These are phyloP conservation scores for Zarea fungicola DNA, from an alignment of 2,329 filamentous ascomycete species.

Conservation along the genomic window DNA sequence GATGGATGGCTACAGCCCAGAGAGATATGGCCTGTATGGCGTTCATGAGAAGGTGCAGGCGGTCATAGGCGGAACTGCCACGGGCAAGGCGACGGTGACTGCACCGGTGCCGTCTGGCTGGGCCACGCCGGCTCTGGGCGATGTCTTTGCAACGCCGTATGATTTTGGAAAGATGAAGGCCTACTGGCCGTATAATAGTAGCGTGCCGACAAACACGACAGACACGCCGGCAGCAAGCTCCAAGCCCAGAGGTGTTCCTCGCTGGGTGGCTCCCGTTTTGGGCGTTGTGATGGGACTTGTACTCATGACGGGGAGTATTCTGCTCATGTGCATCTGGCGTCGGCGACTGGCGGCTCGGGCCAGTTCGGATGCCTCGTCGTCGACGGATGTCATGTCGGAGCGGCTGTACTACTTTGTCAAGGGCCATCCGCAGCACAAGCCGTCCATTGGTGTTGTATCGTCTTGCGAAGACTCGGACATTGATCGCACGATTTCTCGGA, in stretches of 20 bases:
- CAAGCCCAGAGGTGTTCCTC: constrained; percentile 39
- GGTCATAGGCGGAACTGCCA: constrained; percentile 61
- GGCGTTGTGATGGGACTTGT: constrained; percentile 57
- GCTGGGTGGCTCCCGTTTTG: constrained; percentile 56
- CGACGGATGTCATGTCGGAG: constrained; percentile 36
- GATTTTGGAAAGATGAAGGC: constrained; percentile 49
- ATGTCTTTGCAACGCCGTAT: constrained; percentile 53
- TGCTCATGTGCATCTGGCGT: constrained; percentile 49
- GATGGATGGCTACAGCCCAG: constrained; percentile 64
- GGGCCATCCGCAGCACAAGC: constrained; percentile 28
- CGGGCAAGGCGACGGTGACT: constrained; percentile 65
- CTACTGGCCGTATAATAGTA: constrained; percentile 54
- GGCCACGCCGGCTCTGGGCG: constrained; percentile 41
- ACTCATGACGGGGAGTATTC: constrained; percentile 44
- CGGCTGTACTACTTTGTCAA: constrained; percentile 48
- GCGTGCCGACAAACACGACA: constrained; percentile 17
- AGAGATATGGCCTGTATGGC: constrained; percentile 57
- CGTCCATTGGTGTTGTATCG: background rate
- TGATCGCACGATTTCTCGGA: background rate
- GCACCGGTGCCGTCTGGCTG: constrained; percentile 56
- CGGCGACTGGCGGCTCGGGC: constrained; percentile 20
- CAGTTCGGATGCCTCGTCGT: background rate
- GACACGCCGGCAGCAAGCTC: constrained; percentile 17
- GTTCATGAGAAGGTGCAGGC: constrained; percentile 60
- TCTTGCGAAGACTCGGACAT: background rate